Base-by-base conservation (phyloP, 345 rosid genomes). In the Microcos paniculata region DNA sequence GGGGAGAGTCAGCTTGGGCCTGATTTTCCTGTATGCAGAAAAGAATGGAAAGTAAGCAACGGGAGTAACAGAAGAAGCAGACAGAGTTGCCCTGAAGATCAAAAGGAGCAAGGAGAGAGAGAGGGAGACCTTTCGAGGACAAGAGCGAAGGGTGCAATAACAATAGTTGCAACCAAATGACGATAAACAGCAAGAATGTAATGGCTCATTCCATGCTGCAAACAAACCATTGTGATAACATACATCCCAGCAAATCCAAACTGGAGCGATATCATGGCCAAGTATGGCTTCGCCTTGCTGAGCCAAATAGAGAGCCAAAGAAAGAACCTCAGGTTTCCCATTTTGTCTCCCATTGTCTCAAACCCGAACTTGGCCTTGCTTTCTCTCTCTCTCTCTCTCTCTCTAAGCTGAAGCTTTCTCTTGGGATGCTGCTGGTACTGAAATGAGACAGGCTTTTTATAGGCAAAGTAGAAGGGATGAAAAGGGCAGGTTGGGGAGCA, bases 191-290 rank as follows among this genome's bases (percentile, higher is more conserved):
- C 87, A 33, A 95, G 87, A 35, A 90, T 33, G 80, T 83, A 93
- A 84, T 93, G 97, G 75, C 77, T 95, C 96, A 95, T 87, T 51
- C 99, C 98, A 52, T 79, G 89, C 26, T 90, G 88, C 55, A 95
- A 78, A 70, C 96, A 88, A 28, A 95, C 88, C 90, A 88, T 86
- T 28, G 90, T 73, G 77, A 95, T 82, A n/a, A 95, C 86, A 73
- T 89, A 93, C 97, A 95, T 86, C 74, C 99, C 99, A 0, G 98
- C 88, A 64, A 84, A 95, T 7, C 99, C 99, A 81, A 95, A 90
- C 53, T 93, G 99, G 76, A 95, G 86, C 52, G 85, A 89, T 58
- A 90, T 77, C 81, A 95, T 91, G 18, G 92, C 90, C 78, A 91
- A 43, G 85, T 88, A 95, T 23, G 97, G 95, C 49, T 92, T 94